These are phyloP conservation scores for Inga leiocalycina DNA, from an alignment of 306 rosid genomes.

Conservation along the genomic window DNA sequence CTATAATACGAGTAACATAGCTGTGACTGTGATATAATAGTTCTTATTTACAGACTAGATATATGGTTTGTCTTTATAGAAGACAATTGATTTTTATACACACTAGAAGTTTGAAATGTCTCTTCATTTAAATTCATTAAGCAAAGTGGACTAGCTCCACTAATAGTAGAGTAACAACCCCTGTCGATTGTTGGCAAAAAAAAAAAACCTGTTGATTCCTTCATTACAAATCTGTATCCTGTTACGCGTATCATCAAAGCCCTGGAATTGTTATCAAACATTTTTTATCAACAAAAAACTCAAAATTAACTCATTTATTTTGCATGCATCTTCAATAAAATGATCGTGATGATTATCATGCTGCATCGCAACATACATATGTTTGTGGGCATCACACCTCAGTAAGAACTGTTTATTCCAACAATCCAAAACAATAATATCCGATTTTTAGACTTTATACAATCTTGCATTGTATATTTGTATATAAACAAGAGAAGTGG, in stretches of 20 bases:
- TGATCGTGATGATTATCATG: too few relatives aligned
- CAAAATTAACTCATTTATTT: too few relatives aligned
- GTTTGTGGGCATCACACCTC: neutral
- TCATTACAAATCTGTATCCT: neutral
- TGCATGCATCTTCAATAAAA: neutral
- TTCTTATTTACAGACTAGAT: too few relatives aligned
- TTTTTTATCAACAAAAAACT: too few relatives aligned
- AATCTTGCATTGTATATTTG: neutral
- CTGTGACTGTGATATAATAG: too few relatives aligned
- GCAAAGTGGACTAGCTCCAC: neutral
- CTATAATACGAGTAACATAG: too few relatives aligned
- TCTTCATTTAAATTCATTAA: too few relatives aligned
- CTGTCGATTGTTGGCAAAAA: too few relatives aligned
- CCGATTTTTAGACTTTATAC: neutral
- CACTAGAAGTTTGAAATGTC: too few relatives aligned
- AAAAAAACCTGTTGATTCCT: neutral
- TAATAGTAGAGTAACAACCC: neutral
- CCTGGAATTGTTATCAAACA: neutral
- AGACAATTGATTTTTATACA: too few relatives aligned
- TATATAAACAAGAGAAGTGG: neutral
- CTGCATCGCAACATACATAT: too few relatives aligned
- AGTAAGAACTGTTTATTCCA: neutral
- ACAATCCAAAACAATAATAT: neutral
- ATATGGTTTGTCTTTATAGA: too few relatives aligned
- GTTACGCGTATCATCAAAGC: neutral